These are phyloP conservation scores for Ceratopteris richardii DNA, from an alignment of 75 land plant genomes.

Conservation along the genomic window DNA sequence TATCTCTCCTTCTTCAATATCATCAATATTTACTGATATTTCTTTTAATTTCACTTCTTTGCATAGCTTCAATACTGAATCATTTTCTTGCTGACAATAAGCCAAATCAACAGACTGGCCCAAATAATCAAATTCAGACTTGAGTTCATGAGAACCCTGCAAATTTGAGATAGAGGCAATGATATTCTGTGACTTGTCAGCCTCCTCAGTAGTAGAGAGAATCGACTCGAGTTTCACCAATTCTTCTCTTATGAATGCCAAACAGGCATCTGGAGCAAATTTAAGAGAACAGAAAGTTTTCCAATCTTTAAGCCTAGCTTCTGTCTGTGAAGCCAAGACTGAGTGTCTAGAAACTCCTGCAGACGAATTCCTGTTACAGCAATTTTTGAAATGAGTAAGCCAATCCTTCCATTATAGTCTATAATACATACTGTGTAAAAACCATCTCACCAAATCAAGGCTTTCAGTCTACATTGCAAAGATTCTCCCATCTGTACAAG, in stretches of 20 bases:
- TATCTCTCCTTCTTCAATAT: constrained; percentile 11
- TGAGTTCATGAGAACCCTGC: not conserved
- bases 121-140: not conserved
- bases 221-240: constrained; percentile 42
- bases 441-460: not conserved
- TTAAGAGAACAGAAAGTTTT: constrained; percentile 48
- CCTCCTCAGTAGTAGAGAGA: constrained; percentile 8
- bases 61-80: not conserved
- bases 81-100: no score
- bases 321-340: constrained; percentile 33
- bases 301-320: constrained; percentile 62
- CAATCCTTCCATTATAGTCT: no score
- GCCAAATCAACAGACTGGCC: not conserved
- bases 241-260: constrained; percentile 47
- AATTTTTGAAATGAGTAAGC: no score
- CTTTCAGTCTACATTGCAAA: not conserved
- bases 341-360: not conserved
- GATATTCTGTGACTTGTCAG: not conserved
- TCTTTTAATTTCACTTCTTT: not conserved
- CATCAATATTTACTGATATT: not conserved
- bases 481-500: not conserved
- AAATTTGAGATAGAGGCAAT: not conserved
- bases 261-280: constrained; percentile 46
- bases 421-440: no score
- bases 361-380: no score